Base-by-base conservation (phyloP, 2,329 filamentous ascomycete species). In the Claviceps digitariae region DNA sequence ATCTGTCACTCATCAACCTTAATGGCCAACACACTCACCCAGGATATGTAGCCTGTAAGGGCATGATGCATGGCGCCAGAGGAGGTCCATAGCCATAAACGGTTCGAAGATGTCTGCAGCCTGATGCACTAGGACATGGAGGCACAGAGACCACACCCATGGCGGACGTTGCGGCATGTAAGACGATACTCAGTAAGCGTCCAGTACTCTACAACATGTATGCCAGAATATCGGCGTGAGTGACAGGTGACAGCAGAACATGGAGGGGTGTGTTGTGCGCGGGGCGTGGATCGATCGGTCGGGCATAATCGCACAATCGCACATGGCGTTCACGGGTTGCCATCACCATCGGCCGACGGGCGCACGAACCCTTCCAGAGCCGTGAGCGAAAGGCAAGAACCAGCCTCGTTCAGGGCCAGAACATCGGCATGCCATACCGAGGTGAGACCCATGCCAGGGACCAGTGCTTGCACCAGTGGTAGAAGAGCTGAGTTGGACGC, bases 1-100 rank as follows among this genome's bases (percentile, higher is more conserved):
- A 17, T 25, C 43, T 25, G 43, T 51, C 53, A 38, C 36, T 55
- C 38, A 51, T 56, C 25, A 50, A 57, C 56, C 51, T 55, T 52
- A 45, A 45, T 36, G n/a, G 52, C 48, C 38, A 43, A 34, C 9
- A 46, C 27, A 12, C 13, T 13, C 48, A 36, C 31, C 43, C 41
- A 17, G 47, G 13, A 23, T 38, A 17, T 13, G 12, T 29, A 21
- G 41, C 23, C 29, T 31, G 31, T 13, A 21, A 48, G 46, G 29
- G n/a, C 12, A 23, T 48, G 51, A 41, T 38, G 52, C 25, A 41
- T 9, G 23, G 29, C 27, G n/a, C n/a, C 31, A 20, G 41, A 41
- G 21, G 25, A 54, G 20, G 40, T 10, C 29, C n/a, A 50, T 41
- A 34, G 34, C 23, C 52, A 43, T 47, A 15, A 15, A 54, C 23